Evolutionary conservation across 1,284 basidiomycete genomes (phyloP), one percentile per base, ranked within the genome.

Genomic region (Ceratorhiza oryzae-sativae): DNA sequence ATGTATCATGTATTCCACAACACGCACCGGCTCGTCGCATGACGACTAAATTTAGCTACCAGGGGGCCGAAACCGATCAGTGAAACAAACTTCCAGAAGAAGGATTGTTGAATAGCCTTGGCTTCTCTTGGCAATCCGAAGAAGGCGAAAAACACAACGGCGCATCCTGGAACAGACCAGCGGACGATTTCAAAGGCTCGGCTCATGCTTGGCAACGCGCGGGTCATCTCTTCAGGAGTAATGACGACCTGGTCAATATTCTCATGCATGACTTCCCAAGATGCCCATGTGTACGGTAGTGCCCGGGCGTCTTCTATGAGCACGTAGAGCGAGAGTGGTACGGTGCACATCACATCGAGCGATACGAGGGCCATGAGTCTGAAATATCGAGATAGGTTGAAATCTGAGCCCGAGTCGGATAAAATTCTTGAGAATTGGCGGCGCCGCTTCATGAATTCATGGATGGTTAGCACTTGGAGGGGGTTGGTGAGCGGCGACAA

Each of bases 201-300:
- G 12, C 27, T 53, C 15, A 25, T 2, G 27, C 27, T 12, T 30
- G 49, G 49, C 15, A 53, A 12, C 23, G 49, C 49, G n/a, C 13
- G 12, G 2, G 27, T 53, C 4, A 23, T 13, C 49, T 25, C 3
- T 20, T 30, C n/a, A 12, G 49, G 23, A 12, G 13, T 53, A 27
- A 25, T 25, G 15, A 13, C 27, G 23, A 53, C 27, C 10, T 53
- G n/a, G 20, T 23, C 49, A 4, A 25, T 25, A 23, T 53, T n/a
- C 12, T 55, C 77, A 75, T 91, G 90, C 0, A 85, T 85, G 74
- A 85, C 79, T 0, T 74, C 82, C 88, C 88, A 90, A 51, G 78
- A 82, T 30, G 80, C 78, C 82, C 86, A 90, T 0, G 85, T 83
- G 75, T 72, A 1, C 87, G 87, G 60, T 12, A 9, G 4, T 12